Evolutionary conservation across 352 stramenopile genomes (phyloP).

Genomic region (Globisporangium heterothallicum): DNA sequence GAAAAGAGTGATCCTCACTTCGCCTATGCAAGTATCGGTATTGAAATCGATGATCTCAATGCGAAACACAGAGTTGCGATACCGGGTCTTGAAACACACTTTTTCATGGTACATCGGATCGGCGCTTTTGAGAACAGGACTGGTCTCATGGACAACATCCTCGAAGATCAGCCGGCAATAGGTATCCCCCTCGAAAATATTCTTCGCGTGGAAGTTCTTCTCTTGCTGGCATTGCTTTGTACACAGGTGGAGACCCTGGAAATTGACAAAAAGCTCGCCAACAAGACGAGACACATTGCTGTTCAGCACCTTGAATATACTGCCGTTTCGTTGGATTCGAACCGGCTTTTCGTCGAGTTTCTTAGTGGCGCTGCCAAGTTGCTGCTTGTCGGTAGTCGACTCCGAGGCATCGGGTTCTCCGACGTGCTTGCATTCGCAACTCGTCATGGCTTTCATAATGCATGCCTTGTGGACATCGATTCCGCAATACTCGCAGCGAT

Average conservation of each 20-base stretch:
- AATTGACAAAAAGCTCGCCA: slow-evolving; percentile 67
- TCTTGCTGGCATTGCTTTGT: slow-evolving; percentile 70
- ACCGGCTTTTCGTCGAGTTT: slow-evolving; percentile 11
- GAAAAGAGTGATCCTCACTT: slow-evolving; percentile 68
- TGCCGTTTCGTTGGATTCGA: slow-evolving; percentile 17
- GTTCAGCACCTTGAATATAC: slow-evolving; percentile 46
- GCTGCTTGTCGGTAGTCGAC: slow-evolving; percentile 10
- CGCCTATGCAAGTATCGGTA: slow-evolving; percentile 62
- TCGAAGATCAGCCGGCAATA: slow-evolving; percentile 77
- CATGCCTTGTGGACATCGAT: slow-evolving; percentile 84
- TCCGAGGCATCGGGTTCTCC: neutral
- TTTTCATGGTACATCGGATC: slow-evolving; percentile 85
- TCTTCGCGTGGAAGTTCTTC: slow-evolving; percentile 71
- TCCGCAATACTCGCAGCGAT: slow-evolving; percentile 73
- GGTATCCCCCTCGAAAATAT: slow-evolving; percentile 84
- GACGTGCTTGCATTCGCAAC: slow-evolving; percentile 48
- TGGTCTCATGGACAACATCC: slow-evolving; percentile 67
- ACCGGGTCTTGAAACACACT: slow-evolving; percentile 63
- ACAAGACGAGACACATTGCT: slow-evolving; percentile 28
- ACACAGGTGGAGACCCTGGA: slow-evolving; percentile 77
- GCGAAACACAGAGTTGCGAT: slow-evolving; percentile 50
- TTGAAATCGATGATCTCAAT: slow-evolving; percentile 85
- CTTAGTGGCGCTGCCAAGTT: neutral
- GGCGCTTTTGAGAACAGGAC: slow-evolving; percentile 78
- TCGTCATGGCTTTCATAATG: slow-evolving; percentile 84